Evolutionary conservation across 306 rosid species (phyloP).

Genomic region (Vicia sativa): DNA sequence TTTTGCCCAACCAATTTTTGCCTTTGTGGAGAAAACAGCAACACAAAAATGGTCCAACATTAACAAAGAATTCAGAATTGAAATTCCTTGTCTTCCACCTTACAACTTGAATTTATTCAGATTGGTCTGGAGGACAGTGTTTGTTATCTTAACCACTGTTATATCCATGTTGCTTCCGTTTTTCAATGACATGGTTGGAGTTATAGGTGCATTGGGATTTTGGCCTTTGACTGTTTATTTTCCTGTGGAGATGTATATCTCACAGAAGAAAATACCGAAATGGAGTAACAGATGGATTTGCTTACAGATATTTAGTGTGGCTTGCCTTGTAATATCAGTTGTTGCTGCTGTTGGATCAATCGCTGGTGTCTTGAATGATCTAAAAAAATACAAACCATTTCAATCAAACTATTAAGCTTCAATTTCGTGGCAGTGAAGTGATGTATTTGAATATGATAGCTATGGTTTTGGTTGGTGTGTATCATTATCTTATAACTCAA

Average conservation of each 20-base stretch:
- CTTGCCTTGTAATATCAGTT: constrained; percentile 52
- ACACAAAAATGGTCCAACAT: constrained; percentile 51
- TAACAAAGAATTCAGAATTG: constrained; percentile 49
- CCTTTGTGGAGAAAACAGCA: constrained; percentile 62
- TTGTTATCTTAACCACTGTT: constrained; percentile 63
- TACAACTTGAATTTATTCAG: constrained; percentile 58
- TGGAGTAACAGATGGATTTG: constrained; percentile 78
- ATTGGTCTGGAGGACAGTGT: constrained; percentile 62
- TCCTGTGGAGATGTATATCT: constrained; percentile 77
- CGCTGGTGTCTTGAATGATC: constrained; percentile 66
- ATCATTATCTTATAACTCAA: constrained; percentile 12
- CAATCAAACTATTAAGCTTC: constrained; percentile 42
- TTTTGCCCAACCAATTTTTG: constrained; percentile 72
- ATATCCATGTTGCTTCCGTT: constrained; percentile 80
- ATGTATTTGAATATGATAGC: too few species aligned
- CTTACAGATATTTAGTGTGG: constrained; percentile 55
- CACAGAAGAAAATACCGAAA: constrained; percentile 65
- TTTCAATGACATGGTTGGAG: constrained; percentile 76
- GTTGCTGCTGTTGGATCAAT: constrained; percentile 76
- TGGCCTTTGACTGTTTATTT: constrained; percentile 83
- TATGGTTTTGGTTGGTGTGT: constrained; percentile 33
- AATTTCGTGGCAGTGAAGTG: too few species aligned
- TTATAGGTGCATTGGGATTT: constrained; percentile 81
- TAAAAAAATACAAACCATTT: constrained; percentile 63
- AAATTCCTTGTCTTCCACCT: constrained; percentile 46